Evolutionary conservation across 164 flowering plant species (phyloP), one percentile per base, ranked within the genome.

Genomic region (Platanus orientalis): DNA sequence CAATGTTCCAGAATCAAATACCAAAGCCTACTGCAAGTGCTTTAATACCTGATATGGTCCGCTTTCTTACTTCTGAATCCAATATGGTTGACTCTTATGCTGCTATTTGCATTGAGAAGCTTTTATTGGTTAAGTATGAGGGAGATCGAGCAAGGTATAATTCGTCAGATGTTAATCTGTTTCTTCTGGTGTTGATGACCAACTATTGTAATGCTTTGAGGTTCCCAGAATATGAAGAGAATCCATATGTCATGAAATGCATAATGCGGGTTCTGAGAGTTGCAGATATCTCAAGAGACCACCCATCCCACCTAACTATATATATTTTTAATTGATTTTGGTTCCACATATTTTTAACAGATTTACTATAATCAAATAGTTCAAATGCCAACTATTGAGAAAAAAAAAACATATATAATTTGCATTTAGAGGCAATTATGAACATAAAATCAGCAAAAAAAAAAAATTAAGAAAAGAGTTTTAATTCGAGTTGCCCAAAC

Each of bases 41-140:
- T 14, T 68, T 87, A 73, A 62, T 94, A 48, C 88, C 90, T 50
- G 81, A 88, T 62, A 81, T 88, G 71, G 73, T 84, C 36, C 78
- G 87, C 36, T 91, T 80, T 49, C 88, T 94, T 58, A 66, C 58
- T 23, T 74, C 93, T 10, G 97, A 91, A 68, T 91, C 95, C 4
- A 94, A 89, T 75, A 96, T 89, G 53, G 96, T 94, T 60, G 96
- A 91, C 66, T 91, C 97, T 20, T 94, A 91, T 77, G 99, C 99
- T 64, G 97, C 96, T 21, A 91, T 69, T 75, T 94, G 96, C 69
- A 80, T 94, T 65, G 97, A 94, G 75, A 91, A 89, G 71, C 89
- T 91, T n/a, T 73, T 94, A 69, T 73, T 87, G 63, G 89, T 94
- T 25, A 91, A 86, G 73, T 96, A 94, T 60, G 92, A 80, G 26